phyloP scores from a whole-genome alignment of 306 rosid species.

The Gillenia trifoliata region DNA sequence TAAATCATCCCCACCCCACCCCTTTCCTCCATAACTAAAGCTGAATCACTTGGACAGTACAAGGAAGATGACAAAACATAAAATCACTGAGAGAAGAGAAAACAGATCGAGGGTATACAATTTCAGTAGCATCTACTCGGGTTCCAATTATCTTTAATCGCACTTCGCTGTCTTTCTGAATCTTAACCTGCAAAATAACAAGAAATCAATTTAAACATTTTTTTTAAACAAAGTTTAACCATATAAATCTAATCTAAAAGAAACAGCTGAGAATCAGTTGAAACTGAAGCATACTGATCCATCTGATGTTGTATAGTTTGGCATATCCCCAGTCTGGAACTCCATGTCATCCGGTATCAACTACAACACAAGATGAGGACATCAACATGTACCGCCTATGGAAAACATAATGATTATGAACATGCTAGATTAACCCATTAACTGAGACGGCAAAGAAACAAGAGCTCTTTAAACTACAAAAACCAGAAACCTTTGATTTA shows the following conservation, averaged over 20 bases:
- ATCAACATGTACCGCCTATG: background rate
- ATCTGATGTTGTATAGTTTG: conserved; percentile 94
- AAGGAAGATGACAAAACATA: background rate
- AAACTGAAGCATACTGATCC: conserved; percentile 63
- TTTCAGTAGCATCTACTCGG: conserved; percentile 96
- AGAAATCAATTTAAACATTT: conserved; percentile 16
- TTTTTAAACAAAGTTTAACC: background rate
- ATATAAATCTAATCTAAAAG: background rate
- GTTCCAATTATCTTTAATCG: conserved; percentile 93
- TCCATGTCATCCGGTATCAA: conserved; percentile 98
- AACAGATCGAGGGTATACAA: conserved; percentile 37
- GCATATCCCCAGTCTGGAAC: conserved; percentile 83
- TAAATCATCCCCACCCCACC: background rate
- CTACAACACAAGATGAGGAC: conserved; percentile 29
- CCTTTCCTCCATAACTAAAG: background rate
- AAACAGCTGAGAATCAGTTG: background rate
- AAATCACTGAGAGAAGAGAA: background rate
- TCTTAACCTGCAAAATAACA: conserved; percentile 68
- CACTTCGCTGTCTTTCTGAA: conserved; percentile 97
- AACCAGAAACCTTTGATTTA: background rate
- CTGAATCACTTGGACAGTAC: background rate
- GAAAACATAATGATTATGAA: background rate
- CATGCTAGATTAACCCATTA: background rate
- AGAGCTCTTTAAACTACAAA: background rate
- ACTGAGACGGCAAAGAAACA: background rate